A percentile compares a stretch with the other conserved stretches of the same genome.
phyloP scores from a whole-genome alignment of 73 alveolate genomes.

The Loxodes magnus region DNA sequence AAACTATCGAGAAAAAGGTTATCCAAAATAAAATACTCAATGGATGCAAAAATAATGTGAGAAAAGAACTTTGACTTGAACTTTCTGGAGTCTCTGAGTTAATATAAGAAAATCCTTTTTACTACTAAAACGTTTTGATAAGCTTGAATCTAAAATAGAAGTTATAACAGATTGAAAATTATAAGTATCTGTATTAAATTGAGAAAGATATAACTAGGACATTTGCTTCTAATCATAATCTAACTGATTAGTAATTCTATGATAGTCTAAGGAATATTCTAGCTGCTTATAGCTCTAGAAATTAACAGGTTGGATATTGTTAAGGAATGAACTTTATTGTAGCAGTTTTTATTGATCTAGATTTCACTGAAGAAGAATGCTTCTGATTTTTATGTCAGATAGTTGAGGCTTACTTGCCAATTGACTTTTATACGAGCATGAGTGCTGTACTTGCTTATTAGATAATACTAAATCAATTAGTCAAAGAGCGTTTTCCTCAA shows the following conservation, averaged over 20 bases:
- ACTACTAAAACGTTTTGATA: conserved; percentile 25
- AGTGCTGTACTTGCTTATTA: conserved; percentile 62
- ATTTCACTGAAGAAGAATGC: conserved; percentile 65
- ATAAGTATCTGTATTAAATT: conserved; percentile 55
- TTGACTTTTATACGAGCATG: conserved; percentile 54
- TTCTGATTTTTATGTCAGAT: conserved; percentile 69
- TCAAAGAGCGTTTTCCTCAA: conserved; percentile 34
- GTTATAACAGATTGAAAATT: conserved; percentile 41
- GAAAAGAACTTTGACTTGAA: conserved; percentile 58
- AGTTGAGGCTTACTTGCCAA: conserved; percentile 58
- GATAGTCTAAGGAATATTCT: conserved; percentile 41
- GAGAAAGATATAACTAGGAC: conserved; percentile 74
- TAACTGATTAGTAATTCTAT: conserved; percentile 21
- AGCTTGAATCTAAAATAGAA: too few relatives aligned
- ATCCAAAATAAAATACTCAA: too few relatives aligned
- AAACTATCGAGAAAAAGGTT: too few relatives aligned
- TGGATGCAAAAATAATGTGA: too few relatives aligned
- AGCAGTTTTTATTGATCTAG: conserved; percentile 39
- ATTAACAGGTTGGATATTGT: conserved; percentile 71
- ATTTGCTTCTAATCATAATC: conserved; percentile 69
- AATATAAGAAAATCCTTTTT: conserved; percentile 40
- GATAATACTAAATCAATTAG: conserved; percentile 38
- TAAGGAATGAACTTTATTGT: conserved; percentile 82
- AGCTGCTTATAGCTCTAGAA: conserved; percentile 55
- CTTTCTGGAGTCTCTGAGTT: conserved; percentile 51